Evolutionary conservation across 164 flowering plant species (phyloP), one percentile per base, ranked within the genome.

Genomic region (Umbellularia californica): DNA sequence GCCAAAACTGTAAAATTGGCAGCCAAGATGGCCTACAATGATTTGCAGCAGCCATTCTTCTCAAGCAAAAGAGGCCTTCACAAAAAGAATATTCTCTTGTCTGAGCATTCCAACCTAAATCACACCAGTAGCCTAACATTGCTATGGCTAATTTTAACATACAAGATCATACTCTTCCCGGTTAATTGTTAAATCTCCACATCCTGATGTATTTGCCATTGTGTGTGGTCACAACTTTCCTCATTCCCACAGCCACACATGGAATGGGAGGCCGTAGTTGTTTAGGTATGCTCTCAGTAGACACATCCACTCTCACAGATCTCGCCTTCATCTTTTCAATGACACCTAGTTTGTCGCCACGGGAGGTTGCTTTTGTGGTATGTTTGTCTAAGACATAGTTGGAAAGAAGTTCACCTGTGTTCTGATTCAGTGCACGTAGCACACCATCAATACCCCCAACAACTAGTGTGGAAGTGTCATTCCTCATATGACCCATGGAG

Each of bases 381-480:
- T 51, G 70, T 58, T 76, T 79, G 15, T 80, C 85, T 72, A 83
- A 76, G 2, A 93, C 78, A 72, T 84, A 88, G 28, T 89, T 82
- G 7, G 94, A 84, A 60, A 88, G 78, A 72, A 90, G 72, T 17
- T 84, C 80, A n/a, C 98, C 99, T 2, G 85, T 82, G 72, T 82
- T 79, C 79, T 90, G 94, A 77, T 90, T 77, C 30, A 90, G 24
- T 70, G 90, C 41, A 22, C 96, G 90, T 22, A 95, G 72, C 47
- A 93, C 84, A 11, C 99, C 99, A 76, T 95, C 99, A 67, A 92
- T 88, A 62, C 99, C 99, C 9, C 99, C 99, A 69, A 83, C 88
- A 55, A 82, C 90, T 70, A 95, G 67, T 2, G 87, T 80, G 52
- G 94, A 88, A 51, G 74, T 80, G 80, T 95, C 94, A 64, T 77